These are phyloP conservation scores for Ceratocystis smalleyi DNA, from an alignment of 2,329 filamentous ascomycete species.

Conservation along the genomic window DNA sequence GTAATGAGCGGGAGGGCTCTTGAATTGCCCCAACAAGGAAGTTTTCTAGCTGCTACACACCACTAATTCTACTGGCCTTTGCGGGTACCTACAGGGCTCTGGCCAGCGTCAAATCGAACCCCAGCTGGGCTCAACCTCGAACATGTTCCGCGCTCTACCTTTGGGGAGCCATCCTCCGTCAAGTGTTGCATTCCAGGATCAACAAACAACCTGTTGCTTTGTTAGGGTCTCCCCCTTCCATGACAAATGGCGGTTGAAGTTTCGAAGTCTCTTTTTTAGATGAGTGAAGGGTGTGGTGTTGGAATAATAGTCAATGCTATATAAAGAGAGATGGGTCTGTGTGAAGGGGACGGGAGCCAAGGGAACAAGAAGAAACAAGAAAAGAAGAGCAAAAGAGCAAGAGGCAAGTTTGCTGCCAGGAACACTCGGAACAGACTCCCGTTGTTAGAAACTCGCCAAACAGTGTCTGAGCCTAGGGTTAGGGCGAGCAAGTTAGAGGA, in stretches of 20 bases:
- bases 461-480: too few species aligned
- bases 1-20: too few species aligned
- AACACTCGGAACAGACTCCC: not conserved
- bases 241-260: not conserved
- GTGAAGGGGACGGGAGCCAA: not conserved
- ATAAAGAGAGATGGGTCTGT: not conserved
- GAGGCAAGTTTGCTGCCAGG: not conserved
- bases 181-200: not conserved
- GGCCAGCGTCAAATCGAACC: too few species aligned
- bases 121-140: not conserved
- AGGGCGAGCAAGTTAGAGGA: too few species aligned
- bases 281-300: not conserved
- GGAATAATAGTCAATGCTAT: conserved; percentile 1
- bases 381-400: not conserved
- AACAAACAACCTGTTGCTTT: not conserved
- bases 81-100: too few species aligned
- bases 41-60: too few species aligned
- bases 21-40: too few species aligned
- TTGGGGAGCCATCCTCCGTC: not conserved
- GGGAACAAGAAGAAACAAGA: not conserved
- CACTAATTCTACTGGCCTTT: too few species aligned
- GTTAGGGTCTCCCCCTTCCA: not conserved
- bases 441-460: too few species aligned
- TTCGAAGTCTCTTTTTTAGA: not conserved
- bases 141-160: not conserved